A percentile compares a stretch with the other conserved stretches of the same genome.
Evolutionary conservation across 2,329 filamentous ascomycete genomes (phyloP).

Genomic region (Peltaster fructicola): DNA sequence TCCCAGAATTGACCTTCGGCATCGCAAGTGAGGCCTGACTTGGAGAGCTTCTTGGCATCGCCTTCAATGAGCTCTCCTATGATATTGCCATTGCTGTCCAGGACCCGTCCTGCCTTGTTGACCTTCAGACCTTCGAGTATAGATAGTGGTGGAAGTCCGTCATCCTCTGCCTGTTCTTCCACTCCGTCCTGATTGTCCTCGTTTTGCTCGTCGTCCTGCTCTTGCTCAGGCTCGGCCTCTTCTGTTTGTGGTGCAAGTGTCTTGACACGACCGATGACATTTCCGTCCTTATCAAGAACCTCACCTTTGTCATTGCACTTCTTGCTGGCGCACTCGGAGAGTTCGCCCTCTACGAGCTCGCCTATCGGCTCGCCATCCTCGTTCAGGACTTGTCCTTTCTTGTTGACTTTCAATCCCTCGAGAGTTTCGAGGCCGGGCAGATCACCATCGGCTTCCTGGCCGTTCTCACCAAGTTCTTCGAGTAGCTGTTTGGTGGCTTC

Average conservation of each 20-base stretch:
- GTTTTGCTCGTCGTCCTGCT: conserved; percentile 28
- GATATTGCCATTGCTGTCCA: conserved; percentile 28
- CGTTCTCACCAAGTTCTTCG: conserved; percentile 26
- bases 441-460: conserved; percentile 13
- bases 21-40: conserved; percentile 27
- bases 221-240: conserved; percentile 15
- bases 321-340: conserved; percentile 45
- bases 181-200: conserved; percentile 17
- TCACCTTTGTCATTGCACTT: conserved; percentile 48
- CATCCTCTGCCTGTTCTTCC: conserved; percentile 17
- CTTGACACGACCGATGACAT: conserved; percentile 43
- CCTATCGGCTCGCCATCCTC: conserved; percentile 37
- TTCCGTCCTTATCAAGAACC: conserved; percentile 45
- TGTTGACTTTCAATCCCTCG: conserved; percentile 39
- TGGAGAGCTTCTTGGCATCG: conserved; percentile 35
- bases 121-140: conserved; percentile 31
- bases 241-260: conserved; percentile 28
- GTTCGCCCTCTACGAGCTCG: conserved; percentile 37
- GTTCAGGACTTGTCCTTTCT: conserved; percentile 36
- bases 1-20: conserved; percentile 35
- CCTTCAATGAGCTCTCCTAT: conserved; percentile 33
- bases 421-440: conserved; percentile 29
- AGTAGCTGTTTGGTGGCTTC: conserved; percentile 31
- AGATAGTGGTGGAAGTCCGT: conserved; percentile 28
- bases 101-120: conserved; percentile 34